A percentile compares a stretch with the other conserved stretches of the same genome.
These are phyloP conservation scores for Corchorus olitorius DNA, from an alignment of 345 rosid genomes.

Conservation along the genomic window DNA sequence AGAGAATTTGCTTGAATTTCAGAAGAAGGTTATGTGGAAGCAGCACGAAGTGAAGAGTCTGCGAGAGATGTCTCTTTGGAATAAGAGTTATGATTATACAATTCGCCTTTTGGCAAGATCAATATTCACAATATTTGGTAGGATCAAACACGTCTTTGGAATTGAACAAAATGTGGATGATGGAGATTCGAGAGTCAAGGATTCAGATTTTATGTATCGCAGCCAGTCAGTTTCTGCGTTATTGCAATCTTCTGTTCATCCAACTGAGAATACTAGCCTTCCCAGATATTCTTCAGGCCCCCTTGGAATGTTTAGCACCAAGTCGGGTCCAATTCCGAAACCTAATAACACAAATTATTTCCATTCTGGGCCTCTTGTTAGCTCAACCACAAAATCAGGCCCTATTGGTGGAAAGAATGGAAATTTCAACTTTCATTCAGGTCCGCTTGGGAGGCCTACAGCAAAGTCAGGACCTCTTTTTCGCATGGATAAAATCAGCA, in stretches of 20 bases:
- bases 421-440: conserved; percentile 57
- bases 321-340: conserved; percentile 50
- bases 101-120: conserved; percentile 76
- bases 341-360: conserved; percentile 51
- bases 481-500: conserved; percentile 48
- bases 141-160: conserved; percentile 74
- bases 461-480: conserved; percentile 63
- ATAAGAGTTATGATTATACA: conserved; percentile 73
- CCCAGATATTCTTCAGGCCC: conserved; percentile 89
- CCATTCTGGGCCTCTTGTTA: conserved; percentile 82
- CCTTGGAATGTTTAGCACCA: conserved; percentile 46
- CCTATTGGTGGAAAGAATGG: conserved; percentile 43
- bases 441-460: conserved; percentile 55
- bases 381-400: conserved; percentile 50
- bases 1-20: conserved; percentile 60
- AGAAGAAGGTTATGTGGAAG: conserved; percentile 83
- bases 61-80: conserved; percentile 83
- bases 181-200: conserved; percentile 41
- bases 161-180: conserved; percentile 42
- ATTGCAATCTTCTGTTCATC: conserved; percentile 56
- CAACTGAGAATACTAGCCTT: conserved; percentile 45
- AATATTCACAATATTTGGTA: conserved; percentile 65
- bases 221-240: conserved; percentile 72
- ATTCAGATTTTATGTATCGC: conserved; percentile 58
- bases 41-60: conserved; percentile 78